Percentiles rank a stretch among this genome's conserved stretches.
Conservation (phyloP, 345 rosid species). For the Moringa oleifera region DNA sequence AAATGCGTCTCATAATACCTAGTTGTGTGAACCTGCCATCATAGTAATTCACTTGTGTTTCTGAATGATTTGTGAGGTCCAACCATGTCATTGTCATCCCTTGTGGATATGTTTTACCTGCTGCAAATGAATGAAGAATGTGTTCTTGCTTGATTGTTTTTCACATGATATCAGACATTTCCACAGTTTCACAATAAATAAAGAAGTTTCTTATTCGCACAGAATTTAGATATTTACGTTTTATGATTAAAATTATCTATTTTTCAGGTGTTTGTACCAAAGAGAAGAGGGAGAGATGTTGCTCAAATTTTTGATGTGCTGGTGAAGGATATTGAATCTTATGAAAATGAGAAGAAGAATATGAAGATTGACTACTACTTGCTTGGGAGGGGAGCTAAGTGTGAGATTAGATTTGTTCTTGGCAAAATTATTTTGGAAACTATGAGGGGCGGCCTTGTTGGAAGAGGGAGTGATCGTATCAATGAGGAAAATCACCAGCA, state of each 20-base stretch:
- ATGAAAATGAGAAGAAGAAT: constrained; percentile 25
- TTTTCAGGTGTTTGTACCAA: constrained; percentile 58
- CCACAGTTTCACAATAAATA: too few species aligned
- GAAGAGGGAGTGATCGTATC: too few species aligned
- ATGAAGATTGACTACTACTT: constrained; percentile 34
- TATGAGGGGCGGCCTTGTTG: constrained; percentile 33
- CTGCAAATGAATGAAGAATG: too few species aligned
- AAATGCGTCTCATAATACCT: background rate
- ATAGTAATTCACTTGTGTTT: background rate
- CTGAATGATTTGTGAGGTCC: background rate
- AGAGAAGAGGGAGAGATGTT: constrained; percentile 32
- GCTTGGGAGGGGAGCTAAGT: constrained; percentile 53
- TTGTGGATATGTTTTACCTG: background rate
- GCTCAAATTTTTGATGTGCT: constrained; percentile 41
- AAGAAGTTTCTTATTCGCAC: too few species aligned
- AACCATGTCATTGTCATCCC: background rate
- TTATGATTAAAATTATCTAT: background rate
- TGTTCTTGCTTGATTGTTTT: too few species aligned
- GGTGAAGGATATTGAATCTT: constrained; percentile 30
- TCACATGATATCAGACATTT: too few species aligned
- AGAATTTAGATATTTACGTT: constrained; percentile 1
- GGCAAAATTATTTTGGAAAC: constrained; percentile 78
- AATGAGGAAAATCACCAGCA: constrained; percentile 13
- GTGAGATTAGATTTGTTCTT: constrained; percentile 60
- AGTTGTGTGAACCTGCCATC: background rate